Percentiles rank a stretch among this genome's conserved stretches.
Evolutionary conservation across 345 rosid species (phyloP).

Genomic region (Heritiera fomes): DNA sequence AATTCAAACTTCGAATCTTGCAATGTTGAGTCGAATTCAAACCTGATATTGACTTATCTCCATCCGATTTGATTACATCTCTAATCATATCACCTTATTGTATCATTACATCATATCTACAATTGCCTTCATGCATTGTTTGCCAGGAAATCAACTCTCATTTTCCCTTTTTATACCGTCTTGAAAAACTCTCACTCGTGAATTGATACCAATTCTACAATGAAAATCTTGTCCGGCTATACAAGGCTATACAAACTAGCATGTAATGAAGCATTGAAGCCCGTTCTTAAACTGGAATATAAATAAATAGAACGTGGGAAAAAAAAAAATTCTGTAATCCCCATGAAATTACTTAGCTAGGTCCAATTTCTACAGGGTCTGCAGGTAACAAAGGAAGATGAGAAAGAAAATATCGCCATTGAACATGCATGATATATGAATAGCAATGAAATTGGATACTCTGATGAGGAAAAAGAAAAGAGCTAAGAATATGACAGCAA

Average conservation of each 20-base stretch:
- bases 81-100: too few species aligned
- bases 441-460: neutral
- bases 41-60: too few species aligned
- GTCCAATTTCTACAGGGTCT: neutral
- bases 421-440: neutral
- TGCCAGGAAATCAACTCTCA: too few species aligned
- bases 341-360: neutral
- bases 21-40: too few species aligned
- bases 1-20: too few species aligned
- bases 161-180: too few species aligned
- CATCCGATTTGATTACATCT: too few species aligned
- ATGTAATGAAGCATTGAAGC: neutral
- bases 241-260: neutral
- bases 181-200: too few species aligned
- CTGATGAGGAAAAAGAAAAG: neutral
- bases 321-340: neutral
- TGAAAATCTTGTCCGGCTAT: neutral
- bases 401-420: neutral
- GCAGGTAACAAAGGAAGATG: neutral
- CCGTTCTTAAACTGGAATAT: neutral
- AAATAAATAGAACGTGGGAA: neutral
- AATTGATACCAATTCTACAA: neutral
- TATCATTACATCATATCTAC: too few species aligned
- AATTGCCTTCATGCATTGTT: too few species aligned
- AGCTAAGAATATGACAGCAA: conserved; percentile 19